phyloP scores from a whole-genome alignment of 2,329 filamentous ascomycete species.

The Apiospora kogelbergensis region DNA sequence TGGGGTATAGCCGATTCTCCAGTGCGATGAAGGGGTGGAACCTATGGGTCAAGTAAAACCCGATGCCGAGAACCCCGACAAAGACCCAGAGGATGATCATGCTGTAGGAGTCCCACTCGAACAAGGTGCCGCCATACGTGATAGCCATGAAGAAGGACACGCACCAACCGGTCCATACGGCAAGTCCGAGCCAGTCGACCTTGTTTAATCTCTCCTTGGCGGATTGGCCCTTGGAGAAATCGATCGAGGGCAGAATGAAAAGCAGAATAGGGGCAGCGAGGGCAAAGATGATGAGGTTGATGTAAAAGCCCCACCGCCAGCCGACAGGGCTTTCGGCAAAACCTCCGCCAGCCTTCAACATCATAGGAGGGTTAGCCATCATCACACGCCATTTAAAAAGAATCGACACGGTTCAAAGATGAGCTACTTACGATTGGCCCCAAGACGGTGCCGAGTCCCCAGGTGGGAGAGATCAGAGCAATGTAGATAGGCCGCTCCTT shows the following conservation, averaged over 20 bases:
- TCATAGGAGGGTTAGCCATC: neutral
- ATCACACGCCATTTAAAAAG: neutral
- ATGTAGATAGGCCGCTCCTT: conserved; percentile 24
- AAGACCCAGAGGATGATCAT: conserved; percentile 46
- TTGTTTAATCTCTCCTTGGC: conserved; percentile 30
- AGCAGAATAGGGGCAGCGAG: conserved; percentile 33
- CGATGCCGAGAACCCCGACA: conserved; percentile 38
- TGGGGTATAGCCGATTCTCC: conserved; percentile 38
- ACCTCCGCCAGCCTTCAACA: conserved; percentile 39
- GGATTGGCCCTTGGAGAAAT: conserved; percentile 15
- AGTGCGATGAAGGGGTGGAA: conserved; percentile 37
- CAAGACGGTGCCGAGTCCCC: conserved; percentile 45
- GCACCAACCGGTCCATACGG: conserved; percentile 41
- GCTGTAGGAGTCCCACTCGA: conserved; percentile 41
- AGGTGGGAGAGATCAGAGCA: conserved; percentile 25
- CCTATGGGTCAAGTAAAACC: conserved; percentile 40
- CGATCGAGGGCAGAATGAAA: conserved; percentile 27
- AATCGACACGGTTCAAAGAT: too few species aligned
- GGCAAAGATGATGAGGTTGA: conserved; percentile 52
- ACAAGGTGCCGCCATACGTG: conserved; percentile 48
- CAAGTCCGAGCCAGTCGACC: conserved; percentile 46
- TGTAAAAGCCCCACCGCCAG: conserved; percentile 53
- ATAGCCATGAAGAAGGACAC: conserved; percentile 45
- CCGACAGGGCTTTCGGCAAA: conserved; percentile 41
- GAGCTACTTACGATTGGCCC: conserved; percentile 37